Conservation (phyloP, 495 filamentous ascomycete species). For the Talaromyces liani region DNA sequence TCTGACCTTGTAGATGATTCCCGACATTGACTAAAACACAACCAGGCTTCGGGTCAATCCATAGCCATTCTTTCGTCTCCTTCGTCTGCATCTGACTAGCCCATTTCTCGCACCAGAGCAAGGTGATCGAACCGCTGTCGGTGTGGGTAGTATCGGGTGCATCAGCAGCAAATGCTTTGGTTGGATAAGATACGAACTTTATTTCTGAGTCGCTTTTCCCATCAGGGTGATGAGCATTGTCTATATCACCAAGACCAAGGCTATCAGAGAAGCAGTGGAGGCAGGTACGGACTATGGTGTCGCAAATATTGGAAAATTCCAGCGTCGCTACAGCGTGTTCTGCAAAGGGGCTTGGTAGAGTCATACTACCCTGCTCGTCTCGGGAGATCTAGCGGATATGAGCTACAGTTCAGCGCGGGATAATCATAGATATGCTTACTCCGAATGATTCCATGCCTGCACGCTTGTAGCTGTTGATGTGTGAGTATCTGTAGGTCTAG, state of each 20-base stretch:
- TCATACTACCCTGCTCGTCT: conserved; percentile 9
- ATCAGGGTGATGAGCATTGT: conserved; percentile 9
- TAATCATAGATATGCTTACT: conserved; percentile 2
- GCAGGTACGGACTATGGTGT: conserved; percentile 5
- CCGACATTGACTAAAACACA: conserved; percentile 23
- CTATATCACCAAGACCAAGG: conserved; percentile 7
- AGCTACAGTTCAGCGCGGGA: neutral
- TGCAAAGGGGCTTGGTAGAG: conserved; percentile 11
- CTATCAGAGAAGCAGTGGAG: conserved; percentile 10
- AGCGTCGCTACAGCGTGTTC: neutral
- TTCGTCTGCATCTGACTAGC: conserved; percentile 14
- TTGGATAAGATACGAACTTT: conserved; percentile 13
- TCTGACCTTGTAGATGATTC: conserved; percentile 18
- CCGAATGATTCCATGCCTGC: conserved; percentile 12
- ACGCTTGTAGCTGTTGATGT: conserved; percentile 10
- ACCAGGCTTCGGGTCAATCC: conserved; percentile 13
- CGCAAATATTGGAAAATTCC: conserved; percentile 10
- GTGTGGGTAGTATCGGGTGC: conserved; percentile 13
- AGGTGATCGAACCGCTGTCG: conserved; percentile 15
- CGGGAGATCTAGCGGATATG: conserved; percentile 9
- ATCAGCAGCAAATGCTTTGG: conserved; percentile 7
- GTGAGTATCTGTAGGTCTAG: neutral
- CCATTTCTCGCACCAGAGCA: conserved; percentile 17
- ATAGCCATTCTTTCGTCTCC: conserved; percentile 12
- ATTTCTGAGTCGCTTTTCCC: conserved; percentile 9